Conservation (phyloP, 495 filamentous ascomycete genomes). For the Neurospora sp. region DNA sequence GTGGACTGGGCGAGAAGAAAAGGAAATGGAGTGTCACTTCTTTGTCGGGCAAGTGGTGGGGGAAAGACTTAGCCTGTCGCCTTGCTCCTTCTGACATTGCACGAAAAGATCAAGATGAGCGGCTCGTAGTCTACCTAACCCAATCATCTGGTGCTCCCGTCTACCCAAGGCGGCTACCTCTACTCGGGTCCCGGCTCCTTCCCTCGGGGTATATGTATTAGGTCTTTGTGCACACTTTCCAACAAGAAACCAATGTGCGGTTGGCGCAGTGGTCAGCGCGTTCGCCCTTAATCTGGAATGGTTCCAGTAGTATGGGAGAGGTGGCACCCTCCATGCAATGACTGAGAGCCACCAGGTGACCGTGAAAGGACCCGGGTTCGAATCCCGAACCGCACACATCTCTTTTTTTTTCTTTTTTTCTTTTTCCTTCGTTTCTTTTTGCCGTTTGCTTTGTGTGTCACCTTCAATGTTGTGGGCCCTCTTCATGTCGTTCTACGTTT, state of each 20-base stretch:
- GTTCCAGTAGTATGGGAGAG: neutral
- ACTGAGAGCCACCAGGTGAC: neutral
- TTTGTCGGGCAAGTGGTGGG: neutral
- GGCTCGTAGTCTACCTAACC: too few relatives aligned
- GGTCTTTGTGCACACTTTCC: neutral
- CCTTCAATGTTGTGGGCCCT: too few relatives aligned
- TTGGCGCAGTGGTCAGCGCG: neutral
- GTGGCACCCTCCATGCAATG: too few relatives aligned
- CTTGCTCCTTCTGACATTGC: neutral
- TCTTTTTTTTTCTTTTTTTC: neutral
- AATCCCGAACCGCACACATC: neutral
- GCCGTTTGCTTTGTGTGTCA: neutral
- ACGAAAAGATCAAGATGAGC: too few relatives aligned
- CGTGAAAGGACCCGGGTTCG: neutral
- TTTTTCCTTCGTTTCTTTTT: neutral
- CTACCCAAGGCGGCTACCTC: neutral
- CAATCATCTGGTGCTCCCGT: too few relatives aligned
- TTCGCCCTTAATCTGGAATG: neutral
- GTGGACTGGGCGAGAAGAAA: too few relatives aligned
- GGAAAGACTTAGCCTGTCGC: neutral
- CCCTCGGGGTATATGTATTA: neutral
- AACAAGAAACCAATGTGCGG: neutral
- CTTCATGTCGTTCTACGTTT: too few relatives aligned
- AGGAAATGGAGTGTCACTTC: too few relatives aligned
- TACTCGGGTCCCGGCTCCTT: too few relatives aligned